Evolutionary conservation across 2,329 filamentous ascomycete species (phyloP).

Genomic region (Cercospora nicotianae): DNA sequence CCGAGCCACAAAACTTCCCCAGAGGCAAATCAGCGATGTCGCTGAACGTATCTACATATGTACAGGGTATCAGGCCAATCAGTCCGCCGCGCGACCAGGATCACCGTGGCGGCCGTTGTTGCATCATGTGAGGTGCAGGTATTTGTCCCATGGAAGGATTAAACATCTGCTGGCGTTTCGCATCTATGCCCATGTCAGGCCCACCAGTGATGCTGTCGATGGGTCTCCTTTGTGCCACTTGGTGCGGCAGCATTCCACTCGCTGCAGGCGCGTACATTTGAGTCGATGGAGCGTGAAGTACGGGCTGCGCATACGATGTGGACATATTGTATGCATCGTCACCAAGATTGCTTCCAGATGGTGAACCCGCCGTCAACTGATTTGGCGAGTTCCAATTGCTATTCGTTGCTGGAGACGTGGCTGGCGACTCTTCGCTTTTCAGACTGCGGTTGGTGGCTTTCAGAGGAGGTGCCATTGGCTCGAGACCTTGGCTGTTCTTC

Average conservation of each 20-base stretch:
- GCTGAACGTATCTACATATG: conserved; percentile 25
- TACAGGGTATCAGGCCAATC: conserved; percentile 18
- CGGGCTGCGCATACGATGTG: conserved; percentile 42
- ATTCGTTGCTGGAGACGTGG: conserved; percentile 60
- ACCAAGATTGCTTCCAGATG: conserved; percentile 50
- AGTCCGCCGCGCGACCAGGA: conserved; percentile 3
- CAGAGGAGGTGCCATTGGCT: conserved; percentile 55
- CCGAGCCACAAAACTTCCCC: background rate
- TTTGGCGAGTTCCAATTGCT: conserved; percentile 66
- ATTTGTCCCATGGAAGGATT: conserved; percentile 48
- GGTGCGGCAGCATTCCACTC: conserved; percentile 39
- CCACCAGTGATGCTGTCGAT: conserved; percentile 62
- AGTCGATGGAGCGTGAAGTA: conserved; percentile 16
- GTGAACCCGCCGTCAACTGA: conserved; percentile 58
- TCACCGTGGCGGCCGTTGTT: conserved; percentile 26
- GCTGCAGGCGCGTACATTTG: conserved; percentile 42
- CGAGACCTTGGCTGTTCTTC: conserved; percentile 49
- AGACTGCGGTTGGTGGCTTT: conserved; percentile 56
- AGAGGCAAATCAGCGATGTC: background rate
- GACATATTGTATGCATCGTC: conserved; percentile 50
- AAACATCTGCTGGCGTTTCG: conserved; percentile 62
- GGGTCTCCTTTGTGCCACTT: conserved; percentile 54
- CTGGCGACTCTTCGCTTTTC: conserved; percentile 64
- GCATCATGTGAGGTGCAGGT: conserved; percentile 29
- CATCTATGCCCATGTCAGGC: conserved; percentile 50